phyloP scores from a whole-genome alignment of 2,329 filamentous ascomycete genomes.

The Paracamarosporium sp. region DNA sequence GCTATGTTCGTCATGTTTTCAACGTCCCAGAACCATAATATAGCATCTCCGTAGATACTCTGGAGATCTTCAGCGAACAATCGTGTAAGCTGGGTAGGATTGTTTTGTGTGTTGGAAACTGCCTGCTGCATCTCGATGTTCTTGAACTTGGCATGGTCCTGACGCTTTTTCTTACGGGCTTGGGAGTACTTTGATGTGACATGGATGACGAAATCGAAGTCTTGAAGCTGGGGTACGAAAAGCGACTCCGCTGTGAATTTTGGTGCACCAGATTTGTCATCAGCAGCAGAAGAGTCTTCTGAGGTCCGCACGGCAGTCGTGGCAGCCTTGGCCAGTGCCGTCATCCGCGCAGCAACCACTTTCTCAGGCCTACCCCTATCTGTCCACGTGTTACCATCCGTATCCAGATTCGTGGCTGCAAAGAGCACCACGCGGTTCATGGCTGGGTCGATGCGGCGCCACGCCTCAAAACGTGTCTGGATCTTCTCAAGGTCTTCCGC shows the following conservation, averaged over 20 bases:
- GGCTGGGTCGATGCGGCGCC: slow-evolving; percentile 85
- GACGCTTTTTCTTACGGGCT: slow-evolving; percentile 28
- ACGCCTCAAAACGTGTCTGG: slow-evolving; percentile 76
- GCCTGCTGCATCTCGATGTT: slow-evolving; percentile 70
- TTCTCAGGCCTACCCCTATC: slow-evolving; percentile 73
- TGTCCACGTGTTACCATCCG: slow-evolving; percentile 81
- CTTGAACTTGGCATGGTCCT: slow-evolving; percentile 69
- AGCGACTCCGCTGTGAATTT: slow-evolving; percentile 59
- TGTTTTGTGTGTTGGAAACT: slow-evolving; percentile 42
- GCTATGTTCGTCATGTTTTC: slow-evolving; percentile 64
- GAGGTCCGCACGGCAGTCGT: slow-evolving; percentile 56
- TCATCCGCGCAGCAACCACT: slow-evolving; percentile 85
- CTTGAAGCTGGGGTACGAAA: slow-evolving; percentile 74
- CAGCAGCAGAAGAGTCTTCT: slow-evolving; percentile 46
- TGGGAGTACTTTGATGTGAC: slow-evolving; percentile 64
- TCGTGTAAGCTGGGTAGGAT: slow-evolving; percentile 67
- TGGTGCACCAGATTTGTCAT: slow-evolving; percentile 10
- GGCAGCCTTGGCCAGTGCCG: slow-evolving; percentile 78
- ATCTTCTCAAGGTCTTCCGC: slow-evolving; percentile 67
- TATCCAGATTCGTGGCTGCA: slow-evolving; percentile 79
- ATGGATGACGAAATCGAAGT: slow-evolving; percentile 88
- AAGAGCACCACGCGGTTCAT: slow-evolving; percentile 87
- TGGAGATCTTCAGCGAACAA: slow-evolving; percentile 73
- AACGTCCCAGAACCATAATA: slow-evolving; percentile 81
- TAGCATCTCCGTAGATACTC: slow-evolving; percentile 68